A percentile compares a stretch with the other conserved stretches of the same genome.
Evolutionary conservation across 495 filamentous ascomycete species (phyloP).

Genomic region (Penicillium daleae): DNA sequence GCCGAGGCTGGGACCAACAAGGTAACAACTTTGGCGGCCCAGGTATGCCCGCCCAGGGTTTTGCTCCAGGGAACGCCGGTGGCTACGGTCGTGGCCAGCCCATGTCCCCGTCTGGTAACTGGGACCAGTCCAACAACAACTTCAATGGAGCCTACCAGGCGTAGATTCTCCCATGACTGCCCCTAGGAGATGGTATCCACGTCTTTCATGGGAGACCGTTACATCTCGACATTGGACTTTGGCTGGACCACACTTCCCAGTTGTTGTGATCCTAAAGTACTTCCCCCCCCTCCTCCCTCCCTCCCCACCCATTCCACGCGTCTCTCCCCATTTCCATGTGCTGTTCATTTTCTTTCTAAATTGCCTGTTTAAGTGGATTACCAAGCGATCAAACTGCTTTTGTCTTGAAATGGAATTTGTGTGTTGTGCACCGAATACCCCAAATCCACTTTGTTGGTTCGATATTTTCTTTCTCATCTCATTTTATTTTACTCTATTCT

Average conservation of each 20-base stretch:
- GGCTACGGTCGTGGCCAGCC: conserved; percentile 84
- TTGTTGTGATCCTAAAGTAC: neutral
- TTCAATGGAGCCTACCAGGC: conserved; percentile 60
- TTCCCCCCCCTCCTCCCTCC: conserved; percentile 12
- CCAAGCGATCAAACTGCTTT: conserved; percentile 49
- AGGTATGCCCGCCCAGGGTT: conserved; percentile 61
- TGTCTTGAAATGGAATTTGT: conserved; percentile 53
- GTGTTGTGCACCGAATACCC: conserved; percentile 55
- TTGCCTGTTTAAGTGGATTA: conserved; percentile 45
- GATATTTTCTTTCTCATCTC: conserved; percentile 33
- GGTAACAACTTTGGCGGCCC: conserved; percentile 60
- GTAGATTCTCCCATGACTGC: conserved; percentile 31
- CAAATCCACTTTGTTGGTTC: conserved; percentile 50
- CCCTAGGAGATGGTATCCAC: neutral
- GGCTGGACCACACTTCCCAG: neutral
- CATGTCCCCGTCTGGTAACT: conserved; percentile 68
- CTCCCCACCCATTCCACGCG: conserved; percentile 12
- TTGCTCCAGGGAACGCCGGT: conserved; percentile 67
- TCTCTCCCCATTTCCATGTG: conserved; percentile 19
- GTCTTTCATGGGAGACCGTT: neutral
- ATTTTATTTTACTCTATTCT: conserved; percentile 1
- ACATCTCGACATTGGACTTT: neutral
- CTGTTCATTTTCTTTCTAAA: conserved; percentile 30
- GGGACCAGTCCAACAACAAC: conserved; percentile 65
- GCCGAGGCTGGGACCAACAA: conserved; percentile 67